Base-by-base conservation (phyloP, 2,329 filamentous ascomycete genomes). In the Xylariales sp. region DNA sequence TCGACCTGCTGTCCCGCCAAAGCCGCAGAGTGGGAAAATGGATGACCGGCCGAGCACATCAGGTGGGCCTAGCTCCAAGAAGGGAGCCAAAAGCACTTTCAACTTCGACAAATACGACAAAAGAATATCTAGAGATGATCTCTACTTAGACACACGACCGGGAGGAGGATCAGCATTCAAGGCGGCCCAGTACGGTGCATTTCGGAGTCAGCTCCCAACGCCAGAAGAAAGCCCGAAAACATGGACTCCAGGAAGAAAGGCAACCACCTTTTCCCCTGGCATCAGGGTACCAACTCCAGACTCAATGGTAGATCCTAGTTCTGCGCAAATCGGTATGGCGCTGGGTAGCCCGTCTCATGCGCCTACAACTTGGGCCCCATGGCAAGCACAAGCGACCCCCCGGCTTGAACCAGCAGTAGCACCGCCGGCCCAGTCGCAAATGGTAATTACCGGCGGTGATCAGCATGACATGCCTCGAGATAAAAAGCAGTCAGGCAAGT, bases 311-410 rank as follows among this genome's bases (percentile, higher is more conserved):
- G 66, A 67, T 3, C 60, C 64, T 6, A 66, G 30, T 62, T 66
- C 43, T 14, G 37, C 32, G 13, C 69, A 66, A 48, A 88, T 89
- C 44, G 85, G 85, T 8, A 81, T 89, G 71, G 85, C 85, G 2
- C 62, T 88, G 40, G 85, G 84, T 21, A 88, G 83, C 51, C 85
- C 85, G 17, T 64, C 69, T n/a, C 64, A 66, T 27, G 58, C 62
- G 13, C 62, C 63, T 24, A 43, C 48, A 15, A 55, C 55, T 28
- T 48, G 49, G 38, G 43, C 37, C 19, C 23, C 41, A 13, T 42
- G 47, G 47, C 45, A 40, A 29, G 39, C 46, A 7, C 47, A 50
- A 24, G 34, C 38, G 20, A 37, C 45, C 13, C 33, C 40, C 13
- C 46, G 37, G 27, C 36, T 37, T 8, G 45, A 51, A 30, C n/a